Percentiles rank a stretch among this genome's conserved stretches.
Conservation (phyloP, 495 filamentous ascomycete genomes). For the Hypoxylon fuscum region DNA sequence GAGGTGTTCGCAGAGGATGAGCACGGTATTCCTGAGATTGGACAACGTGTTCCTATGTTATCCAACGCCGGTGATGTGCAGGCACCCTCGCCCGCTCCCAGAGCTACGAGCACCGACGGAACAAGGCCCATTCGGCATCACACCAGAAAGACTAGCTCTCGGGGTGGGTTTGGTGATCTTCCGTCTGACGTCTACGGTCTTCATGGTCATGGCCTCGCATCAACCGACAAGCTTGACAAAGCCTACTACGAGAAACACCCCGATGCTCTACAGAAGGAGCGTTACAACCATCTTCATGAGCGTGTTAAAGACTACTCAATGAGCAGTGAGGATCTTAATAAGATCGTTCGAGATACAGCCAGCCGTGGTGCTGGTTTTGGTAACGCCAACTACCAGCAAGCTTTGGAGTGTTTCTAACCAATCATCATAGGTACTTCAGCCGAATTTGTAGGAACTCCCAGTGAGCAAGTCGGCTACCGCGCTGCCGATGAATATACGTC, state of each 20-base stretch:
- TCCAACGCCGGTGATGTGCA: constrained; percentile 95
- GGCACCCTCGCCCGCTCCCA: constrained; percentile 83
- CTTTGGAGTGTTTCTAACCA: constrained; percentile 50
- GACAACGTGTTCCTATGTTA: constrained; percentile 91
- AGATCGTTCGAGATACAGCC: constrained; percentile 80
- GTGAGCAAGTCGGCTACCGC: constrained; percentile 81
- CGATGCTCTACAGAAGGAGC: constrained; percentile 77
- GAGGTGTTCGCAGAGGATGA: constrained; percentile 69
- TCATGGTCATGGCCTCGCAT: constrained; percentile 79
- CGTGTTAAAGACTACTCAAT: constrained; percentile 82
- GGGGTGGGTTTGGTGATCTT: constrained; percentile 50
- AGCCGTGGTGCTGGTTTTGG: constrained; percentile 71
- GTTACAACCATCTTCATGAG: constrained; percentile 60
- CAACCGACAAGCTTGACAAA: constrained; percentile 79
- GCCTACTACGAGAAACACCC: constrained; percentile 92
- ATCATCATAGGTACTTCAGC: constrained; percentile 51
- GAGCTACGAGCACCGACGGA: constrained; percentile 61
- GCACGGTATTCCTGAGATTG: constrained; percentile 90
- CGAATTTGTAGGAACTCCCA: constrained; percentile 69
- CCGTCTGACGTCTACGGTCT: constrained; percentile 86
- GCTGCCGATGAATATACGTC: constrained; percentile 81
- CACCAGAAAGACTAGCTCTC: constrained; percentile 62
- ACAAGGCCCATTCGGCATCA: constrained; percentile 71
- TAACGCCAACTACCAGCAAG: constrained; percentile 54
- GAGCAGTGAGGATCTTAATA: constrained; percentile 91